phyloP scores from a whole-genome alignment of 768 basidiomycete genomes.

The Panaeolus papilionaceus region DNA sequence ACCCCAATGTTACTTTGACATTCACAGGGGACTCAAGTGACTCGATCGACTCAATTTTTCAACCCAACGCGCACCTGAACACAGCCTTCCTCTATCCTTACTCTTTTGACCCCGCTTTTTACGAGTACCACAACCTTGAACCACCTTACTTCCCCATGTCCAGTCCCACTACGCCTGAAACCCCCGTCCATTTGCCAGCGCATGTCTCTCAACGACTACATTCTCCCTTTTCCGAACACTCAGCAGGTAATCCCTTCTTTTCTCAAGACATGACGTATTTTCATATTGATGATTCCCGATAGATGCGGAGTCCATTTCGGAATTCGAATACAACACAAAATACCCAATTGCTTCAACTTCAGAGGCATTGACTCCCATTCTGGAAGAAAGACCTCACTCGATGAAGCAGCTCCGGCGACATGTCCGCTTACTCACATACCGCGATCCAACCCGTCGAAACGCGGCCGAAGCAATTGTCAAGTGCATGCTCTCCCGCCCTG shows the following conservation, averaged over 20 bases:
- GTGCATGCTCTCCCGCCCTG: not conserved
- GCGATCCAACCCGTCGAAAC: not conserved
- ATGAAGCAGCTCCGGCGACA: not conserved
- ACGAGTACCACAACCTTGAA: not conserved
- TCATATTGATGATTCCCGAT: not conserved
- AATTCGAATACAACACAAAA: not conserved
- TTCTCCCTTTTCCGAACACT: not conserved
- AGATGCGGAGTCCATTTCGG: constrained; percentile 10
- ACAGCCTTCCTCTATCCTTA: not conserved
- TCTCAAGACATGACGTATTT: not conserved
- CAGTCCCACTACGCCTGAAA: not conserved
- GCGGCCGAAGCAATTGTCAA: not conserved
- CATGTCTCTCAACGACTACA: not conserved
- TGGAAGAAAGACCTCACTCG: not conserved
- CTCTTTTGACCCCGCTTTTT: not conserved
- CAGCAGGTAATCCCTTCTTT: not conserved
- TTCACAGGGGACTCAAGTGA: constrained; percentile 7
- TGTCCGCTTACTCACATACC: not conserved
- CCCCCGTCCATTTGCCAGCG: not conserved
- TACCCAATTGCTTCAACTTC: not conserved
- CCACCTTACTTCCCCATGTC: not conserved
- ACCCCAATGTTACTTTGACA: not conserved
- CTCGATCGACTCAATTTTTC: not conserved
- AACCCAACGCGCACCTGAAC: not conserved
- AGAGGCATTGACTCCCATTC: not conserved